Evolutionary conservation across 345 rosid species (phyloP).

Genomic region (Angophora floribunda): DNA sequence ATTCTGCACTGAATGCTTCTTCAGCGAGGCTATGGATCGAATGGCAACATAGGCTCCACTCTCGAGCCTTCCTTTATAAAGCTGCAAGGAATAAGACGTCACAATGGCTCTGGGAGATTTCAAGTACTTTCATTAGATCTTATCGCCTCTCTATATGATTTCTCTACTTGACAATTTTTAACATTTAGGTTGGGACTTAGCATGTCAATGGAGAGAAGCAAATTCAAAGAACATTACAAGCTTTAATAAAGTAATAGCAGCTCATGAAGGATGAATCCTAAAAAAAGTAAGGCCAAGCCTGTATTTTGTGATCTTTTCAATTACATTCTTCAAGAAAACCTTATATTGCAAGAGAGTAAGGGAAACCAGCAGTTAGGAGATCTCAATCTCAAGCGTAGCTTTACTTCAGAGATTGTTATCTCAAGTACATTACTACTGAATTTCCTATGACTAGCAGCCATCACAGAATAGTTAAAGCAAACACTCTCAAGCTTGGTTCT

Average conservation of each 20-base stretch:
- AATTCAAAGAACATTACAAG: background rate
- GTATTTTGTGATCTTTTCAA: background rate
- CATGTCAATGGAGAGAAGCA: background rate
- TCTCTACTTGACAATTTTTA: background rate
- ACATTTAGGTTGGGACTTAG: background rate
- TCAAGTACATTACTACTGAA: background rate
- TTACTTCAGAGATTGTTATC: background rate
- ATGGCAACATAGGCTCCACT: conserved; percentile 66
- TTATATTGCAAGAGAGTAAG: background rate
- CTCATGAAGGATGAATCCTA: background rate
- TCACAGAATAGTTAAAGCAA: background rate
- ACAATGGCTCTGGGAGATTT: background rate
- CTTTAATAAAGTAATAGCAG: background rate
- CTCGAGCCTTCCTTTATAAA: conserved; percentile 75
- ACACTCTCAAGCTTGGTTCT: background rate
- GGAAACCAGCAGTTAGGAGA: background rate
- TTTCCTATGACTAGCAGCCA: background rate
- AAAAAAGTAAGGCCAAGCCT: background rate
- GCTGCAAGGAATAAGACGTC: conserved; percentile 29
- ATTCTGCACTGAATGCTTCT: conserved; percentile 61
- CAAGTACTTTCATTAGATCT: background rate
- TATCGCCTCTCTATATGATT: background rate
- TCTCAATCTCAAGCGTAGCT: background rate
- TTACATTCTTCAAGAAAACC: background rate
- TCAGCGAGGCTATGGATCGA: conserved; percentile 46